These are phyloP conservation scores for Lunularia cruciata DNA, from an alignment of 225 moss, liverwort and hornwort genomes.

Conservation along the genomic window DNA sequence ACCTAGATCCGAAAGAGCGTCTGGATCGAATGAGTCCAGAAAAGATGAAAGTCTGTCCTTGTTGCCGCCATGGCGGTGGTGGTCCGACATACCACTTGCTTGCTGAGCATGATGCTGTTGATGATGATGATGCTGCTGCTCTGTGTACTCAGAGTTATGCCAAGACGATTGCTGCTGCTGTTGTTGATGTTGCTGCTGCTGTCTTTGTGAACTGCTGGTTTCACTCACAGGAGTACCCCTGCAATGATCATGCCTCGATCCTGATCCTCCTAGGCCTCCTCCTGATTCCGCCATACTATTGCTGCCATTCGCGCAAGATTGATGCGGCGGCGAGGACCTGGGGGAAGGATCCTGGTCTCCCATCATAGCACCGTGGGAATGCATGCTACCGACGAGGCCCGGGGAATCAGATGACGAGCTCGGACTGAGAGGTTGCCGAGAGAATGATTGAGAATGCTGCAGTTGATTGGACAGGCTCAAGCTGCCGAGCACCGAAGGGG, in stretches of 20 bases:
- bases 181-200: neutral
- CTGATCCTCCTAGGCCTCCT: neutral
- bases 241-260: constrained; percentile 10
- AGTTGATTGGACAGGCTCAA: constrained; percentile 25
- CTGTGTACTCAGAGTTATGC: constrained; percentile 16
- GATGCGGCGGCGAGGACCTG: constrained; percentile 22
- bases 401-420: constrained; percentile 35
- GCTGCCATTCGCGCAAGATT: constrained; percentile 11
- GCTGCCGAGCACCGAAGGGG: constrained; percentile 26
- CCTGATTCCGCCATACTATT: constrained; percentile 18
- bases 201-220: constrained; percentile 14
- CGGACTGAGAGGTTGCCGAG: constrained; percentile 36
- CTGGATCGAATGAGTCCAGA: constrained; percentile 47
- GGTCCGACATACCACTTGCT: neutral
- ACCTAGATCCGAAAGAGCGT: constrained; percentile 44
- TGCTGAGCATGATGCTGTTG: neutral
- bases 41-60: constrained; percentile 39
- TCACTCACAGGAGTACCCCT: neutral
- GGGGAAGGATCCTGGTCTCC: constrained; percentile 12
- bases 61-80: constrained; percentile 20
- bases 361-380: constrained; percentile 1
- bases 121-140: neutral
- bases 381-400: neutral
- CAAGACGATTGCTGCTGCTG: constrained; percentile 21
- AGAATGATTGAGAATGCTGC: constrained; percentile 20